These are phyloP conservation scores for Capillidium rhysosporum DNA, from an alignment of 371 early-diverging fungal species.

Conservation along the genomic window DNA sequence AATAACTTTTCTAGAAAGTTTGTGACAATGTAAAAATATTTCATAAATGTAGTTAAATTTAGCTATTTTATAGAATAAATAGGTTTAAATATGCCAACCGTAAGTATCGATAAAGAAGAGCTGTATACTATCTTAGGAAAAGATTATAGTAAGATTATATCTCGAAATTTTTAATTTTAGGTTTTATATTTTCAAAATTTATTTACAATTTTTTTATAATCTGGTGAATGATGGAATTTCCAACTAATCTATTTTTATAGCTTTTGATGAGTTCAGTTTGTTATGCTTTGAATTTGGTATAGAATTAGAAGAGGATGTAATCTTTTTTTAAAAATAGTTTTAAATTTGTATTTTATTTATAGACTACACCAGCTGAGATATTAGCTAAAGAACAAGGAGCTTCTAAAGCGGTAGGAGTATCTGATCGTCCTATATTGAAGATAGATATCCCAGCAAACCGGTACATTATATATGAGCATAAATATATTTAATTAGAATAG, in stretches of 20 bases:
- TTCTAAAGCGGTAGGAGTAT: slow-evolving; percentile 30
- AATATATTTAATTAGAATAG: slow-evolving; percentile 17
- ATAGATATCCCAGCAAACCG: slow-evolving; percentile 99
- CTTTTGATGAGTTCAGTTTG: slow-evolving; percentile 80
- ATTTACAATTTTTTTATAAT: not conserved
- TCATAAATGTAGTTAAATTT: too few species aligned
- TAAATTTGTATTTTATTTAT: too few species aligned
- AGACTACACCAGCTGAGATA: slow-evolving; percentile 68
- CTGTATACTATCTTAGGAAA: slow-evolving; percentile 66
- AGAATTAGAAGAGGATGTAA: slow-evolving; percentile 95
- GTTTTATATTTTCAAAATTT: not conserved
- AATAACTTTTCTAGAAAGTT: too few species aligned
- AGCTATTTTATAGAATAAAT: too few species aligned
- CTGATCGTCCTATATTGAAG: slow-evolving; percentile 72
- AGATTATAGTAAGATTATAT: slow-evolving; percentile 47
- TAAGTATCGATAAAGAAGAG: slow-evolving; percentile 75
- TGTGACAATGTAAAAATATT: too few species aligned
- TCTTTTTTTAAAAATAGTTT: not conserved
- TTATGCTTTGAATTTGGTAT: slow-evolving; percentile 99
- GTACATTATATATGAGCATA: slow-evolving; percentile 24
- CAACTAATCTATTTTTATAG: too few species aligned
- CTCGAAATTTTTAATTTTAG: not conserved
- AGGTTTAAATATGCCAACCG: slow-evolving; percentile 81
- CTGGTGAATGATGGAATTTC: not conserved
- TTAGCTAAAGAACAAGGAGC: slow-evolving; percentile 35